Base-by-base conservation (phyloP, 768 basidiomycete species). In the Leucocoprinus leucothites region DNA sequence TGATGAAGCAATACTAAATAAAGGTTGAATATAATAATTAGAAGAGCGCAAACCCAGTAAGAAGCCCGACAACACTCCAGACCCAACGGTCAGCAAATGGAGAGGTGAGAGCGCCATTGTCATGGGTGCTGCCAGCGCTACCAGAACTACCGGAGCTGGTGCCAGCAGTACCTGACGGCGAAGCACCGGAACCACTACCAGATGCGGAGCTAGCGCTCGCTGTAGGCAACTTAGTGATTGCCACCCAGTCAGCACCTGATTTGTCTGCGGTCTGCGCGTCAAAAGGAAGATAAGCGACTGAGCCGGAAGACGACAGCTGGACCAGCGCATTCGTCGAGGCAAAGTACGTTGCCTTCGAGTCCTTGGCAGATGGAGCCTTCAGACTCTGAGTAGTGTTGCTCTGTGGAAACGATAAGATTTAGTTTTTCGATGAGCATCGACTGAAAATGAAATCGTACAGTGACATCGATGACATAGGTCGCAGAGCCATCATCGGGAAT, bases 401-500 rank as follows among this genome's bases (percentile, higher is more conserved):
- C 83, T 85, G 56, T 26, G 46, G 40, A 44, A 28, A 38, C 34
- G 31, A n/a, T 52, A 42, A 56, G 49, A 9, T 31, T 34, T 6
- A 60, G 35, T 21, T 21, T 22, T n/a, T n/a, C n/a, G n/a, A n/a
- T n/a, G n/a, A n/a, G n/a, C n/a, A n/a, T n/a, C n/a, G n/a, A n/a
- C n/a, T n/a, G n/a, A n/a, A n/a, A n/a, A n/a, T n/a, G n/a, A n/a
- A n/a, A 36, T 55, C 62, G 21, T 67, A 84, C 82, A 68, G 82
- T 77, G 44, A 87, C 85, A 62, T 89, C 85, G 61, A 89, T 74
- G 35, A 92, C 78, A 61, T 87, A 91, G 21, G 86, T 82, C 31
- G 76, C 75, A 16, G 85, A 85, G 53, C 80, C 81, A 63, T 91
- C 88, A 64, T 83, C 77, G 21, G 91, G 90, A 53, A 92, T 76